Percentiles rank a stretch among this genome's conserved stretches.
Conservation (phyloP, 2,329 filamentous ascomycete species). For the Colletotrichum somersetense region DNA sequence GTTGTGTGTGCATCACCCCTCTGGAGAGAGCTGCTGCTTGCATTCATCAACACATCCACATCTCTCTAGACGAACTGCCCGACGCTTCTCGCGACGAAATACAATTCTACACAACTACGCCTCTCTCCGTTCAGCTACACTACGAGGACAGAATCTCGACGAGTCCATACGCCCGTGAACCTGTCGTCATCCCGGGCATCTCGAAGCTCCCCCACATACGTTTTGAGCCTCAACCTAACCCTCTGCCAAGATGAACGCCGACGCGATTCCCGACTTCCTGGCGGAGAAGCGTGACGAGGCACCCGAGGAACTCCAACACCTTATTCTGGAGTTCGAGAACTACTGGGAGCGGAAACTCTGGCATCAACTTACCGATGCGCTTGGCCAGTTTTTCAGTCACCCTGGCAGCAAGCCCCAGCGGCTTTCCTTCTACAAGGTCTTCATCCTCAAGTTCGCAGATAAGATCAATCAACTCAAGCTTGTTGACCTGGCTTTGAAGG, state of each 20-base stretch:
- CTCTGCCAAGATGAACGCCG: constrained; percentile 76
- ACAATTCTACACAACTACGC: background rate
- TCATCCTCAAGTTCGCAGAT: constrained; percentile 95
- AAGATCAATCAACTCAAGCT: constrained; percentile 99
- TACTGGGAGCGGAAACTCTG: constrained; percentile 99
- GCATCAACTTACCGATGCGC: constrained; percentile 95
- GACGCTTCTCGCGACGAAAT: constrained; percentile 8
- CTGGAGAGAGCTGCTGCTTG: constrained; percentile 27
- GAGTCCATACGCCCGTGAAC: background rate
- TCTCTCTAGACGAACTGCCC: constrained; percentile 13
- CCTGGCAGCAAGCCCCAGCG: constrained; percentile 85
- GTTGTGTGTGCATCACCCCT: constrained; percentile 44
- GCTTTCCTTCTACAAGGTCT: constrained; percentile 91
- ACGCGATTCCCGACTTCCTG: constrained; percentile 92
- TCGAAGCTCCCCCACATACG: constrained; percentile 30
- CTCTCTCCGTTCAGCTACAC: background rate
- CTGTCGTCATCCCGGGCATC: constrained; percentile 18
- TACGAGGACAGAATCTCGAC: background rate
- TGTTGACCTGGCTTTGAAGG: constrained; percentile 88
- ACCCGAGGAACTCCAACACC: constrained; percentile 87
- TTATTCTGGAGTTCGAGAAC: constrained; percentile 93
- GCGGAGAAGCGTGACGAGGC: constrained; percentile 89
- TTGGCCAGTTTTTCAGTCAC: constrained; percentile 89
- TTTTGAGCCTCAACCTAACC: constrained; percentile 21
- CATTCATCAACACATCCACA: constrained; percentile 34